These are phyloP conservation scores for Phyllosticta ampelicida DNA, from an alignment of 2,329 filamentous ascomycete genomes.

Conservation along the genomic window DNA sequence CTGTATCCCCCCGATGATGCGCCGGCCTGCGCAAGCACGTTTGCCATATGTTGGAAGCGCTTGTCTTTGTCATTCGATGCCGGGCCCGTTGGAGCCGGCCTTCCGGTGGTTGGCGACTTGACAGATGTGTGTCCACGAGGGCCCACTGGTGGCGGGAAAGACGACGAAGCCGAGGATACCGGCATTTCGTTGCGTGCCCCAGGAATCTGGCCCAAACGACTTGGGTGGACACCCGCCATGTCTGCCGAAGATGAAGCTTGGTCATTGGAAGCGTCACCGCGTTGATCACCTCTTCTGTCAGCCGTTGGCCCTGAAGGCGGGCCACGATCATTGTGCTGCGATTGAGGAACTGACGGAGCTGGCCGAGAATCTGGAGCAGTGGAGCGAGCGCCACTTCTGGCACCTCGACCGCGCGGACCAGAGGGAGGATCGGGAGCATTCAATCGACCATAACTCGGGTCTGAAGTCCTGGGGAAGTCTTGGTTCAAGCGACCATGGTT, in stretches of 20 bases:
- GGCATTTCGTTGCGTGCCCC: conserved; percentile 21
- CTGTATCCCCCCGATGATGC: neutral
- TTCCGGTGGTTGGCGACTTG: conserved; percentile 19
- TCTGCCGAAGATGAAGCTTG: conserved; percentile 23
- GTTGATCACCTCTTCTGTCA: conserved; percentile 9
- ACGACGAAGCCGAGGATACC: neutral
- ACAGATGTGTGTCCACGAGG: conserved; percentile 17
- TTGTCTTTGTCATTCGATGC: conserved; percentile 13
- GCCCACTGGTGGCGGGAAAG: conserved; percentile 18
- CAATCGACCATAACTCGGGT: conserved; percentile 39
- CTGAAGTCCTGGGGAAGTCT: conserved; percentile 31
- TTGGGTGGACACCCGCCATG: conserved; percentile 42
- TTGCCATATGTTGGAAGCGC: conserved; percentile 10
- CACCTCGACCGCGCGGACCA: conserved; percentile 40
- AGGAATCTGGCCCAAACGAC: conserved; percentile 38
- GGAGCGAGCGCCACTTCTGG: conserved; percentile 29
- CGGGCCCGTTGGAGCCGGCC: conserved; percentile 25
- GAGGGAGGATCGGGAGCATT: conserved; percentile 41
- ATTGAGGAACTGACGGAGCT: conserved; percentile 7
- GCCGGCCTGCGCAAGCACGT: conserved; percentile 6
- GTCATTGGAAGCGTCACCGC: conserved; percentile 13
- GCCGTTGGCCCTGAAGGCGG: conserved; percentile 17
- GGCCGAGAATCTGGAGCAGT: conserved; percentile 17
- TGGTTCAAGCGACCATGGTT: conserved; percentile 37
- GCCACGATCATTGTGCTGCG: conserved; percentile 8